Evolutionary conservation across 108 stramenopile species (phyloP).

Genomic region (Nannochloropsis oceanica): DNA sequence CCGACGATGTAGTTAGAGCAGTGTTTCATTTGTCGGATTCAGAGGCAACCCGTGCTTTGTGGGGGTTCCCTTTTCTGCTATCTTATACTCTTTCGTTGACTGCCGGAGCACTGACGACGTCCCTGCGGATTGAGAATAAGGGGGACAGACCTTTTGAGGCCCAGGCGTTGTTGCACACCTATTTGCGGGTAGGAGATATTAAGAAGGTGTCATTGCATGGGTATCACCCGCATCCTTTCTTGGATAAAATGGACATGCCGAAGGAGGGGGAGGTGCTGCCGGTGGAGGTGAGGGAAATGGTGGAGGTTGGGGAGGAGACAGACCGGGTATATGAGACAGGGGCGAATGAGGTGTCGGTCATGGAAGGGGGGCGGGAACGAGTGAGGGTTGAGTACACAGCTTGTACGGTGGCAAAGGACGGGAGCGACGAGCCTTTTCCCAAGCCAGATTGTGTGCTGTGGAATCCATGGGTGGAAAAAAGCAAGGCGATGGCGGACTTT

Average conservation of each 20-base stretch:
- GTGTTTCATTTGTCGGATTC: neutral
- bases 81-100: constrained; percentile 29
- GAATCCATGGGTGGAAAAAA: constrained; percentile 43
- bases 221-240: constrained; percentile 21
- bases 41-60: neutral
- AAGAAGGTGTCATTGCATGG: constrained; percentile 11
- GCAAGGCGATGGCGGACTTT: constrained; percentile 29
- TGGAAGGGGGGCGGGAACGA: neutral
- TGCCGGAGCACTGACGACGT: constrained; percentile 11
- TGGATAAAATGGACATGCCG: constrained; percentile 22
- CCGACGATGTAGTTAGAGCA: neutral
- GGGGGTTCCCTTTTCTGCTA: constrained; percentile 12
- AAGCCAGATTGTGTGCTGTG: constrained; percentile 34
- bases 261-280: neutral
- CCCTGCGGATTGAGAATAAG: constrained; percentile 22
- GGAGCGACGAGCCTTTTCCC: neutral
- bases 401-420: neutral
- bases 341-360: neutral
- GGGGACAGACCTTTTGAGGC: constrained; percentile 28
- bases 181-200: constrained; percentile 30
- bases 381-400: neutral
- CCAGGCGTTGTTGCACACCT: constrained; percentile 42
- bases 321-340: constrained; percentile 4
- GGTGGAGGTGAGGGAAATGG: neutral
- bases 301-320: neutral